Conservation (phyloP, 1,284 basidiomycete species). For the Pyrrhoderma noxium region DNA sequence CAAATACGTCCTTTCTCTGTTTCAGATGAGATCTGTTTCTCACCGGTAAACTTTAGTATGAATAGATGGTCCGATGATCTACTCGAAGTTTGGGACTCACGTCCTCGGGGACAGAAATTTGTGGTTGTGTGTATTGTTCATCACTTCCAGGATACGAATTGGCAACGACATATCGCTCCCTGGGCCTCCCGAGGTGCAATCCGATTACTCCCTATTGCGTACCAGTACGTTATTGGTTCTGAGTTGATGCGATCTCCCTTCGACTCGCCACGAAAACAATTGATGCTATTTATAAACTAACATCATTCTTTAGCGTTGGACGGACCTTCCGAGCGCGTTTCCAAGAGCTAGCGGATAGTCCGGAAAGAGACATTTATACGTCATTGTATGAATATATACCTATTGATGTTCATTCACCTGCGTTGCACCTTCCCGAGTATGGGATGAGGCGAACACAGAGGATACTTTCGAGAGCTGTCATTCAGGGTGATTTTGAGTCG, state of each 20-base stretch:
- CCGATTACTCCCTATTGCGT: slow-evolving; percentile 30
- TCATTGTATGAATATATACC: slow-evolving; percentile 31
- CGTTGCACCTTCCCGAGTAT: slow-evolving; percentile 27
- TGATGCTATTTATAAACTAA: background rate
- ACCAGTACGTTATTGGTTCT: slow-evolving; percentile 26
- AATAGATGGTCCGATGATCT: slow-evolving; percentile 26
- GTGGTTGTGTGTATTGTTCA: slow-evolving; percentile 34
- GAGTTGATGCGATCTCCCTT: no score
- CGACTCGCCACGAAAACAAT: background rate
- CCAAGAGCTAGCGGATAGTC: slow-evolving; percentile 27
- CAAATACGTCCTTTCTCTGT: slow-evolving; percentile 4
- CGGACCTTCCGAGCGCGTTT: slow-evolving; percentile 28
- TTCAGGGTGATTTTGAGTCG: slow-evolving; percentile 30
- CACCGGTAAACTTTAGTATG: slow-evolving; percentile 20
- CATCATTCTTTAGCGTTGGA: slow-evolving; percentile 24
- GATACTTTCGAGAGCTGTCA: slow-evolving; percentile 30
- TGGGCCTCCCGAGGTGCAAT: slow-evolving; percentile 33
- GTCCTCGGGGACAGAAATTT: slow-evolving; percentile 31
- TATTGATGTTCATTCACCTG: slow-evolving; percentile 31
- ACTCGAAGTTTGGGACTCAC: slow-evolving; percentile 29
- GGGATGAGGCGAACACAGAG: slow-evolving; percentile 18
- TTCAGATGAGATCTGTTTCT: background rate
- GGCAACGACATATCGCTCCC: slow-evolving; percentile 28
- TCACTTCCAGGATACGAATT: slow-evolving; percentile 26
- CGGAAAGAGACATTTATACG: slow-evolving; percentile 24